These are phyloP conservation scores for Cutaneotrichosporon curvatum DNA, from an alignment of 1,284 basidiomycete genomes.

Conservation along the genomic window DNA sequence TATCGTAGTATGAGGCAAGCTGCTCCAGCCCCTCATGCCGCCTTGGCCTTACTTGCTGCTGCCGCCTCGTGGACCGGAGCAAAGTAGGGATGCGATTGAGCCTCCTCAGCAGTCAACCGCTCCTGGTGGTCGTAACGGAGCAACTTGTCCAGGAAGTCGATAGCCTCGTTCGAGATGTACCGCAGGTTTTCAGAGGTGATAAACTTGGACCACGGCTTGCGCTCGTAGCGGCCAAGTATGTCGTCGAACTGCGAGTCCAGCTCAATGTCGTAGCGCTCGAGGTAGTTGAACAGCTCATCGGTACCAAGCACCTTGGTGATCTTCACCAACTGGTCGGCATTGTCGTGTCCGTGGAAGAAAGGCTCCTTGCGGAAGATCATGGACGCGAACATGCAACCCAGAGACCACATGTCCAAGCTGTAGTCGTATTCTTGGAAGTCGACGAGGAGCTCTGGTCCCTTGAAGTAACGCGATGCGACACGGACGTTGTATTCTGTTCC, in stretches of 20 bases:
- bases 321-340: conserved; percentile 97
- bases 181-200: conserved; percentile 90
- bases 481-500: conserved; percentile 97
- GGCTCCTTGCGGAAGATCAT: conserved; percentile 99
- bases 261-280: conserved; percentile 90
- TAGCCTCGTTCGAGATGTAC: conserved; percentile 96
- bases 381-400: conserved; percentile 98
- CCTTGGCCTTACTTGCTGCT: too few species aligned
- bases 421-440: conserved; percentile 99
- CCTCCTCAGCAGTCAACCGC: conserved; percentile 85
- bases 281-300: conserved; percentile 76
- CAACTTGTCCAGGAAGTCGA: conserved; percentile 92
- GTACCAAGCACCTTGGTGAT: conserved; percentile 97
- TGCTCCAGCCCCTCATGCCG: too few species aligned
- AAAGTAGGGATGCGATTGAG: conserved; percentile 82
- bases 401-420: conserved; percentile 95
- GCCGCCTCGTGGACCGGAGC: too few species aligned
- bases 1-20: too few species aligned
- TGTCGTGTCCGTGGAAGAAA: conserved; percentile 99
- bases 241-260: conserved; percentile 87
- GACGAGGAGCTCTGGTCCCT: conserved; percentile 92
- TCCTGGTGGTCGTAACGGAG: conserved; percentile 94
- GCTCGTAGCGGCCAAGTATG: conserved; percentile 79
- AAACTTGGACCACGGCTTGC: conserved; percentile 90
- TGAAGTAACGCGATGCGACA: conserved; percentile 96